A percentile compares a stretch with the other conserved stretches of the same genome.
phyloP scores from a whole-genome alignment of 306 rosid species.

The Begonia peltatifolia region DNA sequence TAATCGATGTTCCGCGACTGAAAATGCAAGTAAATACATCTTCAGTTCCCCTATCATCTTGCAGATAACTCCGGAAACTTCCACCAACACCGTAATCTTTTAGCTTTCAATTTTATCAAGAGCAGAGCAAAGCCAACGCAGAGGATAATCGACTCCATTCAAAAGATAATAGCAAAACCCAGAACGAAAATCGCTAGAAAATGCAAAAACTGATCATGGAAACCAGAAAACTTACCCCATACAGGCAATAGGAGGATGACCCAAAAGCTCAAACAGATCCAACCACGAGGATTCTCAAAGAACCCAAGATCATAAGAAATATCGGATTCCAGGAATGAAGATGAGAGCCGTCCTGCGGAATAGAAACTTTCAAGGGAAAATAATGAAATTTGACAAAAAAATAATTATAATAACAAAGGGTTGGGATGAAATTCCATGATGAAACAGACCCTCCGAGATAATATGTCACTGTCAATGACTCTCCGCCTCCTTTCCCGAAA shows the following conservation, averaged over 20 bases:
- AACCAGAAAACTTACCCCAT: slow-evolving; percentile 48
- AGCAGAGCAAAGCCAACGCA: not conserved
- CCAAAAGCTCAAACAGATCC: slow-evolving; percentile 19
- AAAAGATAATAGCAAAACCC: too few species aligned
- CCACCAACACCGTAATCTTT: not conserved
- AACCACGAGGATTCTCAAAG: slow-evolving; percentile 4
- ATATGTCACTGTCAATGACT: not conserved
- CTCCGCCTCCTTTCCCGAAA: slow-evolving; percentile 14
- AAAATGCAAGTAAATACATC: not conserved
- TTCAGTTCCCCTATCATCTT: not conserved
- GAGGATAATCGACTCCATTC: not conserved
- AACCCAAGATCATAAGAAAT: slow-evolving; percentile 9
- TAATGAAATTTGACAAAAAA: not conserved
- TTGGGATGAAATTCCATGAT: not conserved
- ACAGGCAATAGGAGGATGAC: slow-evolving; percentile 17
- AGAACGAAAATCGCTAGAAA: not conserved
- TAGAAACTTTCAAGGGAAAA: slow-evolving; percentile 4
- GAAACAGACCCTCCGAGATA: slow-evolving; percentile 12
- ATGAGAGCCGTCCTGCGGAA: slow-evolving; percentile 14
- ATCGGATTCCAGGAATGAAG: slow-evolving; percentile 21
- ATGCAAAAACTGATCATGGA: slow-evolving; percentile 3
- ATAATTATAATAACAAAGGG: not conserved
- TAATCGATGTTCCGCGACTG: not conserved
- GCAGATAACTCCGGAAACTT: too few species aligned
- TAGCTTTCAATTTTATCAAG: not conserved